Percentiles rank a stretch among this genome's conserved stretches.
These are phyloP conservation scores for Nepenthes alata DNA, from an alignment of 179 eudicot species.

Conservation along the genomic window DNA sequence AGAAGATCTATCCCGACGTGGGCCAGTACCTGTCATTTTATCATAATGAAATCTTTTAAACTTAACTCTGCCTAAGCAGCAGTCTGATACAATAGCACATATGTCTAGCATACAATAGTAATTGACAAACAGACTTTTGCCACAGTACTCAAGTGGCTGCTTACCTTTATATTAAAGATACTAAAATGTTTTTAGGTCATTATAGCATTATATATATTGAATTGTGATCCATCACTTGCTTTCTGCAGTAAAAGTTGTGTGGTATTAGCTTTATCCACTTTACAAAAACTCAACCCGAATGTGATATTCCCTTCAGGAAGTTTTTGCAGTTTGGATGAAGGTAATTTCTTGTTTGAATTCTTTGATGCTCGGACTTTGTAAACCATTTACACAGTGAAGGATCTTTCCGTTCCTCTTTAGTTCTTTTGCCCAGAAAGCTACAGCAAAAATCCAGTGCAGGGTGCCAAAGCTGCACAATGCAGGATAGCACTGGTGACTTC, in stretches of 20 bases:
- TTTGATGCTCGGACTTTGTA: background rate
- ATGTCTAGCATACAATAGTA: no score
- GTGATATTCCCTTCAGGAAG: conserved; percentile 54
- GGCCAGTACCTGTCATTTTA: conserved; percentile 41
- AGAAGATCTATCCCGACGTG: conserved; percentile 68
- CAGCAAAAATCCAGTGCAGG: conserved; percentile 10
- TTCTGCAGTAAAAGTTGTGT: conserved; percentile 60
- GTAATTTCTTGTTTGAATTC: conserved; percentile 16
- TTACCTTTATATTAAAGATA: no score
- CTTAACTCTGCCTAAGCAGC: no score
- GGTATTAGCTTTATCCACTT: conserved; percentile 34
- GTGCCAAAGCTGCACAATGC: background rate
- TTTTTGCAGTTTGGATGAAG: conserved; percentile 68
- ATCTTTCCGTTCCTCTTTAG: conserved; percentile 18
- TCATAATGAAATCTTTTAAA: background rate
- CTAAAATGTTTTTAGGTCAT: no score
- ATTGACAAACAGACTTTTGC: no score
- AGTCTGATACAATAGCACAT: no score
- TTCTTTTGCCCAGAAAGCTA: conserved; percentile 47
- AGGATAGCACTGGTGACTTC: background rate
- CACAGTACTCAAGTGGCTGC: no score
- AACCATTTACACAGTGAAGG: background rate
- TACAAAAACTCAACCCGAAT: conserved; percentile 45
- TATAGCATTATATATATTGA: no score
- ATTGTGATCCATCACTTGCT: background rate